Evolutionary conservation across 441 rosid genomes (phyloP).

Genomic region (Capsella rubella): DNA sequence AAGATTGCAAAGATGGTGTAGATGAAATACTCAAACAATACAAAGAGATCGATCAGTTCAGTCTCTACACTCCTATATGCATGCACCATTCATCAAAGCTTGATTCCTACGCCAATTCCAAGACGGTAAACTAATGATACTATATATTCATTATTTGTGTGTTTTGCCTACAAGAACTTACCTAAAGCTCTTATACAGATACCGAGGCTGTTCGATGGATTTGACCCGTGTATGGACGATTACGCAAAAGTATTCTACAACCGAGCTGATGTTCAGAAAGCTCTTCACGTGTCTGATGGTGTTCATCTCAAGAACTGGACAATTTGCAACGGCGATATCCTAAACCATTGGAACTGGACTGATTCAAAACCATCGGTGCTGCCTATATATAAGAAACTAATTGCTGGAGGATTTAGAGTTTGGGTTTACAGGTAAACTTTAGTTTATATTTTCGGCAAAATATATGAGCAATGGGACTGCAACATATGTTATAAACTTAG

Average conservation of each 20-base stretch:
- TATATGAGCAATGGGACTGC: background rate
- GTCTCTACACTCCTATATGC: slow-evolving; percentile 62
- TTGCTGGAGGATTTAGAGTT: slow-evolving; percentile 64
- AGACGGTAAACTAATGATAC: slow-evolving; percentile 14
- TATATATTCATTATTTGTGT: background rate
- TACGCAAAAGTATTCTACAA: slow-evolving; percentile 76
- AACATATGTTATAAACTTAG: background rate
- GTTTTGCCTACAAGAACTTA: background rate
- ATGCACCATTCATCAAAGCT: background rate
- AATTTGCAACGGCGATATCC: slow-evolving; percentile 66
- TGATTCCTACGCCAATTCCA: background rate
- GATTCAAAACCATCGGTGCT: slow-evolving; percentile 62
- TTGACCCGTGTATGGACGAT: slow-evolving; percentile 78
- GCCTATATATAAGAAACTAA: slow-evolving; percentile 80
- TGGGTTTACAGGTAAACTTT: slow-evolving; percentile 80
- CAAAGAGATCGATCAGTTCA: slow-evolving; percentile 75
- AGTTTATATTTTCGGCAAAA: background rate
- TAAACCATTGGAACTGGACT: slow-evolving; percentile 48
- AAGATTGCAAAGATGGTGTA: slow-evolving; percentile 55
- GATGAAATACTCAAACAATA: slow-evolving; percentile 68
- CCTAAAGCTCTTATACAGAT: slow-evolving; percentile 48
- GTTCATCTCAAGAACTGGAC: slow-evolving; percentile 67
- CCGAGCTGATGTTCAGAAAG: slow-evolving; percentile 75
- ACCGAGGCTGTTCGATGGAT: slow-evolving; percentile 80
- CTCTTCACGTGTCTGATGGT: slow-evolving; percentile 75